A percentile compares a stretch with the other conserved stretches of the same genome.
Conservation (phyloP, 768 basidiomycete species). For the Vararia minispora region DNA sequence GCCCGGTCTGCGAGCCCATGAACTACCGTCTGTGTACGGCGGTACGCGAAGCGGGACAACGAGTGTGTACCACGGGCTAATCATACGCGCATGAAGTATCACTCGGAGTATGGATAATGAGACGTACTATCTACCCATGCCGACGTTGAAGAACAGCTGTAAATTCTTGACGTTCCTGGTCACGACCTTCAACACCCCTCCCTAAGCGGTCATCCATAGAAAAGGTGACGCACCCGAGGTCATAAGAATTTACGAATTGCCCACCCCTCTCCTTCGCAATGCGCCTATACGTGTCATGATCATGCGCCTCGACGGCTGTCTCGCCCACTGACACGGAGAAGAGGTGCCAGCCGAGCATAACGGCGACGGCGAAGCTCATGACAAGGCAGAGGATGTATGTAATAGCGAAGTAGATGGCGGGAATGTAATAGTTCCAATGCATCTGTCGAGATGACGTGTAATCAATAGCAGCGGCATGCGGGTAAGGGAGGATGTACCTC, state of each 20-base stretch:
- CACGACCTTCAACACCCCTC: conserved; percentile 1
- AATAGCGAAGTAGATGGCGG: conserved; percentile 59
- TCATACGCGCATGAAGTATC: not conserved
- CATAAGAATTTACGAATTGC: conserved; percentile 82
- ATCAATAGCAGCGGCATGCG: not conserved
- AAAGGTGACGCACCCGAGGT: conserved; percentile 51
- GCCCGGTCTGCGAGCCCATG: conserved; percentile 66
- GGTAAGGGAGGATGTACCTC: conserved; percentile 23
- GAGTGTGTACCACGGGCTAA: conserved; percentile 68
- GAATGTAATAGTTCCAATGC: conserved; percentile 31
- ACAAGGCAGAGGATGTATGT: conserved; percentile 68
- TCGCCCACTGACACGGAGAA: conserved; percentile 65
- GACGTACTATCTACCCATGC: conserved; percentile 70
- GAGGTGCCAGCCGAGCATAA: conserved; percentile 67
- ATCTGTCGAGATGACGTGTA: conserved; percentile 11
- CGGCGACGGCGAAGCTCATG: conserved; percentile 59
- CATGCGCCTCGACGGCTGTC: conserved; percentile 85
- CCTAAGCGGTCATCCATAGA: too few relatives aligned
- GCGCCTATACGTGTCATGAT: conserved; percentile 67
- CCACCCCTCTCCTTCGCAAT: conserved; percentile 61
- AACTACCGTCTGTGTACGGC: conserved; percentile 77
- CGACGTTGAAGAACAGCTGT: conserved; percentile 79
- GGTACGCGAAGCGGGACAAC: conserved; percentile 68
- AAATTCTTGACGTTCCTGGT: conserved; percentile 56
- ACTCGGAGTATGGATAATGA: not conserved